A percentile compares a stretch with the other conserved stretches of the same genome.
phyloP scores from a whole-genome alignment of 768 basidiomycete genomes.

The Leccinum ochraceum region DNA sequence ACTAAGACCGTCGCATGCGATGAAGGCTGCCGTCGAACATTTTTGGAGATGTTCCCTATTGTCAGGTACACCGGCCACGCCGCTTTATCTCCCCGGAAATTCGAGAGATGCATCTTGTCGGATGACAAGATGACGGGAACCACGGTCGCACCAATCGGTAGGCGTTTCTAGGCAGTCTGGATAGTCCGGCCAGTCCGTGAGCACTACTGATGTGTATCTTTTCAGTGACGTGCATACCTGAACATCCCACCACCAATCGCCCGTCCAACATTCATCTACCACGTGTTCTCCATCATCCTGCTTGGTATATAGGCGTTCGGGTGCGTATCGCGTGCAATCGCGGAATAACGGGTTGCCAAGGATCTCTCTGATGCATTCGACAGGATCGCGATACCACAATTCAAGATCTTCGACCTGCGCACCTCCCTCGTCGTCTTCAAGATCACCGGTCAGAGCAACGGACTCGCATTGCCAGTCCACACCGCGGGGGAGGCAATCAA shows the following conservation, averaged over 20 bases:
- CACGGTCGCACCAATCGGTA: too few species aligned
- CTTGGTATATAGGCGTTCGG: constrained; percentile 2
- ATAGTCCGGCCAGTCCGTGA: too few species aligned
- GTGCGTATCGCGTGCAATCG: constrained; percentile 2
- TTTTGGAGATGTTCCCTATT: too few species aligned
- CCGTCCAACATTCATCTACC: constrained; percentile 19
- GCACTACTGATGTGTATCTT: too few species aligned
- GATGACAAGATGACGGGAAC: too few species aligned
- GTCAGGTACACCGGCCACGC: too few species aligned
- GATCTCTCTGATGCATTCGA: constrained; percentile 16
- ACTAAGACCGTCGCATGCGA: constrained; percentile 12
- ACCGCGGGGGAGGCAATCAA: not conserved
- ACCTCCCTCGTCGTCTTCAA: not conserved
- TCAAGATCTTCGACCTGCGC: not conserved
- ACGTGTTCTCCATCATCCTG: constrained; percentile 7
- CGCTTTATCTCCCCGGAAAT: too few species aligned
- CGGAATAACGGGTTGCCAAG: constrained; percentile 28
- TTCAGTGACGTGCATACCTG: not conserved
- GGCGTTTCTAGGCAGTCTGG: too few species aligned
- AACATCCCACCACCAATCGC: not conserved
- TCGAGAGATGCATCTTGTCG: too few species aligned
- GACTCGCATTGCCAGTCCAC: not conserved
- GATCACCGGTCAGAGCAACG: not conserved
- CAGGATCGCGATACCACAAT: not conserved
- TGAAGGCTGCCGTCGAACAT: too few species aligned